phyloP scores from a whole-genome alignment of 2,329 filamentous ascomycete species.

The Botrytis fabae region DNA sequence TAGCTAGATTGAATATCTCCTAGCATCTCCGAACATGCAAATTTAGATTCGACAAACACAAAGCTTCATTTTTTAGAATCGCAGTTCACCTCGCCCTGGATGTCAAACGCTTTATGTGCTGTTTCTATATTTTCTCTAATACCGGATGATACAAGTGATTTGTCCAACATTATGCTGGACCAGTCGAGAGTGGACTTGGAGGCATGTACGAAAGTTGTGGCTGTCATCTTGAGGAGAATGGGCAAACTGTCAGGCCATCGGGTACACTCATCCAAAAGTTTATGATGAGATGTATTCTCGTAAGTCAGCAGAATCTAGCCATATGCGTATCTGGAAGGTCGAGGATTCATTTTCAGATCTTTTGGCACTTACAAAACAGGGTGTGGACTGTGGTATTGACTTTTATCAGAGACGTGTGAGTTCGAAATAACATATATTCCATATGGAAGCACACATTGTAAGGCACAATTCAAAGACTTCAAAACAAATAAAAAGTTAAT shows the following conservation, averaged over 20 bases:
- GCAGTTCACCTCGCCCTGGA: too few relatives aligned
- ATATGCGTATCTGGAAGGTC: neutral
- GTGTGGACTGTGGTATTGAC: neutral
- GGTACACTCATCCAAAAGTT: neutral
- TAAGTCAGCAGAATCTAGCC: neutral
- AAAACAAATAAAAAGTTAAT: neutral
- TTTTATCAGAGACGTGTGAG: neutral
- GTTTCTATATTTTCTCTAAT: neutral
- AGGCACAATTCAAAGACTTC: neutral
- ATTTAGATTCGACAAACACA: neutral
- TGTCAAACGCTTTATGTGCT: neutral
- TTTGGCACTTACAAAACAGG: neutral
- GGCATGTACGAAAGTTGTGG: neutral
- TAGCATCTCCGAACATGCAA: neutral
- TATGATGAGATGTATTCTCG: neutral
- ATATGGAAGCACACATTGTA: neutral
- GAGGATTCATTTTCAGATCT: neutral
- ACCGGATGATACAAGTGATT: neutral
- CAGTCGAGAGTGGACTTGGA: neutral
- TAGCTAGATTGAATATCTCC: neutral
- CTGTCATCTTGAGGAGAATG: neutral
- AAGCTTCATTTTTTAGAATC: neutral
- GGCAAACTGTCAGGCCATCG: neutral
- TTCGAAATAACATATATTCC: neutral
- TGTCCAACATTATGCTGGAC: neutral